Evolutionary conservation across 2,329 filamentous ascomycete genomes (phyloP), one percentile per base, ranked within the genome.

Genomic region (Alternaria metachromatica): DNA sequence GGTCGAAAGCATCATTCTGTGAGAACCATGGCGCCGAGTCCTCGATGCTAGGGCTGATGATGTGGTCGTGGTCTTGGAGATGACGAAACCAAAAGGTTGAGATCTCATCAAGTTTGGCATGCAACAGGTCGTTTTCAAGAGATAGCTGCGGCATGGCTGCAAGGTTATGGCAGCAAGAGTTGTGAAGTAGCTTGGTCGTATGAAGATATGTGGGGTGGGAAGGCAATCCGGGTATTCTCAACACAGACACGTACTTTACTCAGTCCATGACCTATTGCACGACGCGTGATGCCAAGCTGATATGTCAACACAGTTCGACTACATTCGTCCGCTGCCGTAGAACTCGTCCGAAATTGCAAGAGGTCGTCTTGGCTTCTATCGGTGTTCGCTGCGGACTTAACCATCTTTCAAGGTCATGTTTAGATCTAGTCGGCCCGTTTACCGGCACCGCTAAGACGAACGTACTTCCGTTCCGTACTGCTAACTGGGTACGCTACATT

Each of bases 21-120:
- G 50, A 26, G 23, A 61, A 61, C 58, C 51, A 61, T 37, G 58
- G 51, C n/a, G 28, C 45, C 13, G 21, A 33, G 45, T 61, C 58
- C 18, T 61, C 51, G 23, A 64, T 37, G 50, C 56, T 41, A 51
- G 51, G 50, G n/a, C 33, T 20, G 41, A 62, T 55, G 15, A 62
- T 45, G n/a, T 64, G 49, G 25, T 55, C 48, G 18, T 15, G 28
- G 13, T 56, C 59, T 18, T 23, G n/a, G 20, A 64, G 62, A 43
- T 62, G 49, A 18, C 33, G 54, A 26, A 55, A 55, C 49, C 44
- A 58, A 41, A 64, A 60, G 25, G 13, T 10, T 13, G 26, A 20
- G 20, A 53, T 21, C 12, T 53, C 49, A 25, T 53, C 49, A 1
- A 48, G 45, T 10, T 25, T 15, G 18, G 21, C 45, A 3, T 48